These are phyloP conservation scores for Pythium brachiatum DNA, from an alignment of 352 stramenopile species.

Conservation along the genomic window DNA sequence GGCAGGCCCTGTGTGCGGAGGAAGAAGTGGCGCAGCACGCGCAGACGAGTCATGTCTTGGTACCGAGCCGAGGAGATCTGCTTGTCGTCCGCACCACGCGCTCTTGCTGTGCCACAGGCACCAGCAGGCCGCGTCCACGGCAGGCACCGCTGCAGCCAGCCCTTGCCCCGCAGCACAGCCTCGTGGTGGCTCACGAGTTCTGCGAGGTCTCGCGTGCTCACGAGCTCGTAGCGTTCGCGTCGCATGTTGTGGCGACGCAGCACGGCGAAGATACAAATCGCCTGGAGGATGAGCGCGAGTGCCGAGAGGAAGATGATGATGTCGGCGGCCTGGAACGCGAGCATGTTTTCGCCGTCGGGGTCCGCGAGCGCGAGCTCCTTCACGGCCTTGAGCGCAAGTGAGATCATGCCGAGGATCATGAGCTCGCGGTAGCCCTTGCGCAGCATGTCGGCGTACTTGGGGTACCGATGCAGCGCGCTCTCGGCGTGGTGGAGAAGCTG, in stretches of 20 bases:
- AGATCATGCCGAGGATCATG: conserved; percentile 34
- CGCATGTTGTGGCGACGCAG: conserved; percentile 30
- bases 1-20: conserved; percentile 18
- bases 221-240: conserved; percentile 20
- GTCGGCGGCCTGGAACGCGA: conserved; percentile 34
- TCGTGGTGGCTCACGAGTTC: conserved; percentile 13
- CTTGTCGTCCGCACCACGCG: not conserved
- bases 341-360: conserved; percentile 14
- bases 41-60: conserved; percentile 15
- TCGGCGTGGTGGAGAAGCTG: conserved; percentile 26
- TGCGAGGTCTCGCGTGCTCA: conserved; percentile 24
- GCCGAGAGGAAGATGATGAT: conserved; percentile 34
- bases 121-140: conserved; percentile 1
- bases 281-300: conserved; percentile 31
- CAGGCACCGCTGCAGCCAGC: conserved; percentile 8
- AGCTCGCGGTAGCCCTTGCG: conserved; percentile 42
- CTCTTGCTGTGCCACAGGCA: not conserved
- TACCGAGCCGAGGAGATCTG: conserved; percentile 1
- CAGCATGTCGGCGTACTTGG: conserved; percentile 56
- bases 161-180: conserved; percentile 15
- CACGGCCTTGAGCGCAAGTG: conserved; percentile 33
- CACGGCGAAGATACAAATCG: conserved; percentile 26
- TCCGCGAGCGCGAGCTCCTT: conserved; percentile 20
- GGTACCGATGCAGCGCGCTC: conserved; percentile 19
- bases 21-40: conserved; percentile 27